Evolutionary conservation across 805 yeast genomes (phyloP), one percentile per base, ranked within the genome.

Genomic region (Ogataea pilisensis): DNA sequence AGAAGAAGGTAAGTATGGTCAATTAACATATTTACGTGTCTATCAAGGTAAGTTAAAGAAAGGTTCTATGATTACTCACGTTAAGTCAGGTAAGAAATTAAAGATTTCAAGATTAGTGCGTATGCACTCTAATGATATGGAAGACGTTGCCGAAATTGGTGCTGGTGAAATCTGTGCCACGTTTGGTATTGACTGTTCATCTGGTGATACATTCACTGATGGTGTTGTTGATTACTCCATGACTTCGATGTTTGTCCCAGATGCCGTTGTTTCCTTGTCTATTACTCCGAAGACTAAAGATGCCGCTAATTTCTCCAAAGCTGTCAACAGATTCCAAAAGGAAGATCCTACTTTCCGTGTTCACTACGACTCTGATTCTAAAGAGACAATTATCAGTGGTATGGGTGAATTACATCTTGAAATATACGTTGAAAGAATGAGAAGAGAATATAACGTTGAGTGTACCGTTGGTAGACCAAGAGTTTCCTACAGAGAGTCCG

Each of bases 111-210:
- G 99, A 59, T 75, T 93, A 57, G 99, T 89, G 38, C 84, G 98
- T 69, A 93, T 93, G 99, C 98, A 93, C 71, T 88, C 97, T 22
- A 87, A 90, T 48, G 99, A 93, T 63, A 90, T 93, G 98, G 99
- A 93, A 71, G 99, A 93, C 61, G 93, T 88, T 37, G 85, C 82
- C 36, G 97, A 90, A 68, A 83, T 88, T 58, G 93, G 91, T 18
- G 91, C 98, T 24, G 99, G 99, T 63, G 99, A 93, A 70, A 93
- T 93, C 56, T 93, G 99, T 71, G 99, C 99, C 41, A 91, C 98
- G 43, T 93, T 93, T 57, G 99, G 99, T 68, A 86, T 93, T 53
- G 99, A 93, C 65, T 93, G 99, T 75, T 82, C 98, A 9, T 93
- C 99, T 12, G 99, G 99, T 59, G 99, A 93, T 60, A 88, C 98